These are phyloP conservation scores for Rosa rugosa DNA, from an alignment of 306 rosid genomes.

Conservation along the genomic window DNA sequence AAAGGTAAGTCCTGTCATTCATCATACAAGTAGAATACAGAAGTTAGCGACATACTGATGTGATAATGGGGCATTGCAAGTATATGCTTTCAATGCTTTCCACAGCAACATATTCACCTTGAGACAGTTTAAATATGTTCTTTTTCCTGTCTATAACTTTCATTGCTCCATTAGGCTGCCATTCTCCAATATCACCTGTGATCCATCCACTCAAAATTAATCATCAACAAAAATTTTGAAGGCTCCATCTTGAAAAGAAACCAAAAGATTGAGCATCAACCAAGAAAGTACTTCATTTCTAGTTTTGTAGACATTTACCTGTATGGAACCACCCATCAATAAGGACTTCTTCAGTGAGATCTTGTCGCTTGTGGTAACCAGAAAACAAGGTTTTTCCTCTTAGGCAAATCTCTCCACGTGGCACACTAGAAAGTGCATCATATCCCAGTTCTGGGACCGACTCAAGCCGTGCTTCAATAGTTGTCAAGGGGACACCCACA, in stretches of 20 bases:
- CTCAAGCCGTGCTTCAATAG: constrained; percentile 90
- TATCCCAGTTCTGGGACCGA: constrained; percentile 67
- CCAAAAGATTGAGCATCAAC: neutral
- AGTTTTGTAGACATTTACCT: constrained; percentile 45
- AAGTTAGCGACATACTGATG: no score
- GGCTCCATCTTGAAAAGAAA: neutral
- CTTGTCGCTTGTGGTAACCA: constrained; percentile 36
- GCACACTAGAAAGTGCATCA: constrained; percentile 64
- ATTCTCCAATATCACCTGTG: constrained; percentile 97
- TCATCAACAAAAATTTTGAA: neutral
- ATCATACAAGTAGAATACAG: no score
- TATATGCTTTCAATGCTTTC: no score
- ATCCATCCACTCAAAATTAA: constrained; percentile 23
- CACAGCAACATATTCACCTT: no score
- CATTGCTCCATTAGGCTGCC: constrained; percentile 88
- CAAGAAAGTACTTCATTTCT: neutral
- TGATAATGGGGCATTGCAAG: no score
- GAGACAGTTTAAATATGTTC: no score
- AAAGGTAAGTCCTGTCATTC: no score
- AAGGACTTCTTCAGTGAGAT: no score
- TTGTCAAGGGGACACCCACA: constrained; percentile 77
- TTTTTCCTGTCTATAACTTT: constrained; percentile 57
- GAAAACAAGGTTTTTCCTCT: constrained; percentile 74
- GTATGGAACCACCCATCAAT: constrained; percentile 73
- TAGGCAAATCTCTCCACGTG: constrained; percentile 87